Base-by-base conservation (phyloP, 2,329 filamentous ascomycete species). In the Arthrobotrys musiformis region DNA sequence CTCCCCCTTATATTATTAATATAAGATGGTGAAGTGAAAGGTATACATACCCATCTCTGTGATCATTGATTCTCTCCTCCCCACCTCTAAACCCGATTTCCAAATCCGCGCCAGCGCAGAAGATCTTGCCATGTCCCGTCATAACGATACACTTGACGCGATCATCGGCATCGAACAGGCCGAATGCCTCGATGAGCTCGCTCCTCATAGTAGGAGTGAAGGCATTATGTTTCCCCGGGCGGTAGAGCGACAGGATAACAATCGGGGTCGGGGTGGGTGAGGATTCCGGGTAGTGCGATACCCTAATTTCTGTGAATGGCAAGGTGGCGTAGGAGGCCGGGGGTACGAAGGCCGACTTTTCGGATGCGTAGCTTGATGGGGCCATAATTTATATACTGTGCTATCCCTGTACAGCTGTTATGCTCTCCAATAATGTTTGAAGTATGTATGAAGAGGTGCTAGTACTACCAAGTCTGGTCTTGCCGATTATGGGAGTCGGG, bases 141-240 rank as follows among this genome's bases (percentile, higher is more conserved):
- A 90, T 82, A 22, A 90, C 86, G 62, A 90, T 84, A 79, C 83
- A 84, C 58, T 85, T 86, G 15, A 90, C 88, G 46, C 88, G 86
- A 1, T 85, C 83, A 82, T 90, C 88, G 28, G 82, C 73, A 26
- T 87, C 87, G 28, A 90, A 84, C 7, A 86, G 81, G 66, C 83
- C 81, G 81, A 88, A 87, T 52, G 87, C 88, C 2, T 83, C 79
- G 73, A 88, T 86, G 30, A 93, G 85, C 80, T 90, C 90, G 15
- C 83, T 81, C 80, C 87, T 87, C 89, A 92, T 92, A 13, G 83
- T 85, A 19, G 86, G 84, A 2, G 89, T 92, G 83, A 92, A 92
- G 76, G 89, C 90, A 86, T 93, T 92, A 83, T 90, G 86, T 74
- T 89, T 88, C 9, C 84, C 82, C 0, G 90, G 91, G 17, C 91